Percentiles rank a stretch among this genome's conserved stretches.
phyloP scores from a whole-genome alignment of 805 yeast species.

The Ogataea methanolica region DNA sequence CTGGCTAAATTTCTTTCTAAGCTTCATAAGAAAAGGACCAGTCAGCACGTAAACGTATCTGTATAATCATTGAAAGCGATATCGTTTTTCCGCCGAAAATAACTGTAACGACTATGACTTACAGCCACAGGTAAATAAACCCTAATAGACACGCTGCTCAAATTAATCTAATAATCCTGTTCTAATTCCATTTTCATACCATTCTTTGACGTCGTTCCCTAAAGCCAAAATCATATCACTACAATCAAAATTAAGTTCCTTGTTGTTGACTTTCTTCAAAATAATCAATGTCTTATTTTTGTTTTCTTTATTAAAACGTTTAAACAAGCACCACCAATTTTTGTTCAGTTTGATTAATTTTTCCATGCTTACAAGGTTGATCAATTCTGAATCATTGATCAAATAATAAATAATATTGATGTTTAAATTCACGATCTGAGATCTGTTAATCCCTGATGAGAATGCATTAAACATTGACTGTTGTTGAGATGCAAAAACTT shows the following conservation, averaged over 20 bases:
- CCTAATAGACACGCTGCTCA: too few relatives aligned
- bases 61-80: too few relatives aligned
- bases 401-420: constrained; percentile 15
- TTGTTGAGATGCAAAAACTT: constrained; percentile 2
- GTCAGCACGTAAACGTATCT: too few relatives aligned
- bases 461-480: background rate
- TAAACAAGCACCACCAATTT: constrained; percentile 25
- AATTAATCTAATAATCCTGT: background rate
- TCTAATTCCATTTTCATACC: constrained; percentile 13
- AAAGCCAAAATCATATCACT: constrained; percentile 15
- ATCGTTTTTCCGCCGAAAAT: too few relatives aligned
- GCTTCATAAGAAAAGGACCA: too few relatives aligned
- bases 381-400: constrained; percentile 10
- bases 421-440: constrained; percentile 18
- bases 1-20: too few relatives aligned
- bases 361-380: constrained; percentile 12
- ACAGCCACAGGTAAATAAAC: too few relatives aligned
- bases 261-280: constrained; percentile 14
- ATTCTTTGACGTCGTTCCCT: constrained; percentile 22
- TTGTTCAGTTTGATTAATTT: constrained; percentile 21
- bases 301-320: constrained; percentile 6
- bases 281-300: constrained; percentile 14
- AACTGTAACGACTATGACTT: too few relatives aligned
- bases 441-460: constrained; percentile 4
- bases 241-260: constrained; percentile 14